These are phyloP conservation scores for Arthromyces matolae DNA, from an alignment of 768 basidiomycete genomes.

Conservation along the genomic window DNA sequence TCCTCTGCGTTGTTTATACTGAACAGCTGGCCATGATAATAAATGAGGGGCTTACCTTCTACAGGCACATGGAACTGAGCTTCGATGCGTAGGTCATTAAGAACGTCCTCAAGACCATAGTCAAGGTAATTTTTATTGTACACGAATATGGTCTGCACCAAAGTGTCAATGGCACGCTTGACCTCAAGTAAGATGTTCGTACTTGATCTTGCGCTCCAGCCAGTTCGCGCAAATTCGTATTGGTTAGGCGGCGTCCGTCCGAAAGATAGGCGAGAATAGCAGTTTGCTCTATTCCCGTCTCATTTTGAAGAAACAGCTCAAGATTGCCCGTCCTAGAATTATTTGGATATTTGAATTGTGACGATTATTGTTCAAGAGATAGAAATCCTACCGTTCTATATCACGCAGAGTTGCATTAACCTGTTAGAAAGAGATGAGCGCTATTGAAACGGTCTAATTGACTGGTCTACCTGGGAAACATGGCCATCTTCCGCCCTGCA, in stretches of 20 bases:
- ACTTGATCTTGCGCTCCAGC: conserved; percentile 77
- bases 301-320: conserved; percentile 68
- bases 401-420: conserved; percentile 69
- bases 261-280: conserved; percentile 74
- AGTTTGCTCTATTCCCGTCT: conserved; percentile 68
- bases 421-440: too few relatives aligned
- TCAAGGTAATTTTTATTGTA: conserved; percentile 83
- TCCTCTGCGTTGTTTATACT: conserved; percentile 41
- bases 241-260: conserved; percentile 71
- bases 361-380: conserved; percentile 3
- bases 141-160: conserved; percentile 64
- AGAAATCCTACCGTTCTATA: conserved; percentile 61
- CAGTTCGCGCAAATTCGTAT: conserved; percentile 70
- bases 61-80: conserved; percentile 65
- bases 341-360: background rate
- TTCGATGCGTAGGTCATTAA: conserved; percentile 58
- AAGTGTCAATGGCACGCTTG: conserved; percentile 2
- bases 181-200: background rate
- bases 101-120: conserved; percentile 59
- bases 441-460: too few relatives aligned
- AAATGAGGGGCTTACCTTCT: conserved; percentile 48
- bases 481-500: conserved; percentile 65
- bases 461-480: conserved; percentile 55
- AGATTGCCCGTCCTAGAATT: conserved; percentile 54
- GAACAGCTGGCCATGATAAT: background rate